Percentiles rank a stretch among this genome's conserved stretches.
These are phyloP conservation scores for Salix suchowensis DNA, from an alignment of 345 rosid genomes.

Conservation along the genomic window DNA sequence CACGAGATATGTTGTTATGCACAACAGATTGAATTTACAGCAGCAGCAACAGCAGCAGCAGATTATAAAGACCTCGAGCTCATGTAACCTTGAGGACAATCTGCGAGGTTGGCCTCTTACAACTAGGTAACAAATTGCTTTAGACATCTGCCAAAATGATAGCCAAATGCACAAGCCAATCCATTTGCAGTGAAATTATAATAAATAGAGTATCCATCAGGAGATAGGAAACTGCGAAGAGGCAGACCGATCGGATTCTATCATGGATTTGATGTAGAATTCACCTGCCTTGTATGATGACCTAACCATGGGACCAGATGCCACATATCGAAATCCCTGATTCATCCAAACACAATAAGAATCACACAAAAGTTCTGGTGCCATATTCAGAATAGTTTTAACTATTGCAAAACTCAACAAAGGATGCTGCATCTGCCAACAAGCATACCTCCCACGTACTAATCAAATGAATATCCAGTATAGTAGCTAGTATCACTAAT, in stretches of 20 bases:
- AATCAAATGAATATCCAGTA: background rate
- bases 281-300: conserved; percentile 99
- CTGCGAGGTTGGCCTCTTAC: background rate
- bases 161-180: background rate
- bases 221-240: conserved; percentile 32
- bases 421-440: background rate
- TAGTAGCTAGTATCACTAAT: background rate
- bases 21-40: conserved; percentile 17
- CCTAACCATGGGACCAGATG: conserved; percentile 98
- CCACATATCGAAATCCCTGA: conserved; percentile 96
- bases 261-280: conserved; percentile 96
- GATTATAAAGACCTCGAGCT: background rate
- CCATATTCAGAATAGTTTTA: background rate
- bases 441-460: background rate
- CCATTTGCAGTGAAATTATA: background rate
- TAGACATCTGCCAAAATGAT: background rate
- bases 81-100: background rate
- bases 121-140: background rate
- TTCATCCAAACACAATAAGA: conserved; percentile 14
- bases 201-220: background rate
- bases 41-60: conserved; percentile 13
- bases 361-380: background rate
- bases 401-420: background rate
- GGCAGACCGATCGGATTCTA: conserved; percentile 78
- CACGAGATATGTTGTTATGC: conserved; percentile 1